Conservation (phyloP, 2,329 filamentous ascomycete genomes). For the Epichloe baconii region DNA sequence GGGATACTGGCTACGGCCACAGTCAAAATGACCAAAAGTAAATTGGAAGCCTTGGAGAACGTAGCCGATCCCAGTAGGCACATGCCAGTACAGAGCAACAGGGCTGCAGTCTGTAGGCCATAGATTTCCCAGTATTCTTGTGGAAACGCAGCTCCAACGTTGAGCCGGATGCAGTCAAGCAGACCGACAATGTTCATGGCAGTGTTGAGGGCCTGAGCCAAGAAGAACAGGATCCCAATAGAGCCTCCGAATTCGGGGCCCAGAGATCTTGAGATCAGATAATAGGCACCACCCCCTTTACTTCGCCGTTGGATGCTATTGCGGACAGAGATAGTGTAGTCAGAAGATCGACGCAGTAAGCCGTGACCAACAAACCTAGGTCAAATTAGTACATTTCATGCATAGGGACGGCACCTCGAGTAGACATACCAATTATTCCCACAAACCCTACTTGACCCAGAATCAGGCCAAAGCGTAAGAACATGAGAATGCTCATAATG, state of each 20-base stretch:
- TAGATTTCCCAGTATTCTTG: conserved; percentile 68
- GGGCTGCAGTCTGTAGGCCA: conserved; percentile 57
- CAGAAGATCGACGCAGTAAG: conserved; percentile 73
- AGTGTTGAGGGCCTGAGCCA: conserved; percentile 81
- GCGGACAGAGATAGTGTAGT: conserved; percentile 79
- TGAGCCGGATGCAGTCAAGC: conserved; percentile 68
- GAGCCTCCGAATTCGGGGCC: conserved; percentile 83
- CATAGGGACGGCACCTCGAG: background rate
- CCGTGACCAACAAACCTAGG: conserved; percentile 54
- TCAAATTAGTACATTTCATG: conserved; percentile 1
- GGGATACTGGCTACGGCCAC: conserved; percentile 72
- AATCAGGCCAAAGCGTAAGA: conserved; percentile 76
- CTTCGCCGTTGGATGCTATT: conserved; percentile 81
- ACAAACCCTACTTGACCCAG: conserved; percentile 67
- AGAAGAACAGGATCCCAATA: conserved; percentile 77
- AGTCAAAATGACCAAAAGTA: conserved; percentile 55
- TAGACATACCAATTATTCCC: conserved; percentile 58
- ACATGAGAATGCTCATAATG: conserved; percentile 85
- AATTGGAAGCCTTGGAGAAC: conserved; percentile 71
- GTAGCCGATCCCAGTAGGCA: conserved; percentile 70
- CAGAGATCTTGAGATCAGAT: conserved; percentile 72
- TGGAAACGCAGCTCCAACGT: conserved; percentile 54
- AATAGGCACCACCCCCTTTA: conserved; percentile 83
- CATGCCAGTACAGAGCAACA: conserved; percentile 59
- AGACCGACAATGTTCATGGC: conserved; percentile 79